Evolutionary conservation across 176 grass and related monocot species (phyloP), one percentile per base, ranked within the genome.

Genomic region (Cenchrus purpureus): DNA sequence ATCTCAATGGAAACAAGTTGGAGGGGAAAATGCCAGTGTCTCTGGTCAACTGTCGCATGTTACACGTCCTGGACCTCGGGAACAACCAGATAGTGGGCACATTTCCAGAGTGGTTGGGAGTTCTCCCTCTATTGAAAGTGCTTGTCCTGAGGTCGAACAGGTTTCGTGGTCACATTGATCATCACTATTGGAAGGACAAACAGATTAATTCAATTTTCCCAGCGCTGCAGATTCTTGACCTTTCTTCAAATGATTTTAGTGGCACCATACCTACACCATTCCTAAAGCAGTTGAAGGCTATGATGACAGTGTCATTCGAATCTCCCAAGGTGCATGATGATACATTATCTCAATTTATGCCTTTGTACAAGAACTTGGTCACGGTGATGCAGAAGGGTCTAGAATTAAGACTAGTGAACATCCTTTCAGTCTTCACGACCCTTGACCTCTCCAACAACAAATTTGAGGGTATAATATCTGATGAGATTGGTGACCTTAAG

Each of bases 71-170:
- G 28, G 70, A 72, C 45, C n/a, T 72, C 0, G 46, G 70, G 15
- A 73, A 73, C 22, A 73, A 73, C 46, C 2, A 31, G 70, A 31
- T 52, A 16, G 46, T 1, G 7, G 70, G 29, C 51, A 52, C 12
- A 0, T 73, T 16, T 73, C 70, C 70, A 52, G 22, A 73, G 70
- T 73, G 70, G 70, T 12, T 73, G n/a, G 70, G 70, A 73, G 46
- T 16, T 52, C 70, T 73, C 22, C 70, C 46, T 15, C 15, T 31
- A n/a, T 52, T 73, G 70, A 73, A 73, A 52, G 70, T 73, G 6
- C 70, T 73, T 73, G 12, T 73, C 31, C 70, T 52, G 46, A 14
- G 14, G n/a, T 73, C 70, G 7, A 73, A 73, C 12, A 0, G 70
- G 7, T 29, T 73, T 4, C 70, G 52, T 52, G 70, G 70, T 52